Base-by-base conservation (phyloP, 2,329 filamentous ascomycete species). In the Paecilomyces niveus region DNA sequence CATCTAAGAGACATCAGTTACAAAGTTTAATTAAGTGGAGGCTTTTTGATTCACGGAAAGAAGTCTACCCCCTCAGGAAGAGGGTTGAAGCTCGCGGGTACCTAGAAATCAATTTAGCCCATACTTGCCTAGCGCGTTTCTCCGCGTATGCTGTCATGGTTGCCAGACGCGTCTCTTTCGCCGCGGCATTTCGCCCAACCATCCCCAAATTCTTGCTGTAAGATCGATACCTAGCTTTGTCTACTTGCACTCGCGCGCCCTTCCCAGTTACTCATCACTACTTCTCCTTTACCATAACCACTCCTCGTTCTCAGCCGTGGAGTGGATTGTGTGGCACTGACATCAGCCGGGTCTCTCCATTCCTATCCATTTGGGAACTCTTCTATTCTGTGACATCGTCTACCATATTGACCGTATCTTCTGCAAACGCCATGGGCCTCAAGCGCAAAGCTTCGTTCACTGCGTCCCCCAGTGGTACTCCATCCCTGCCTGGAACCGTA, bases 371-470 rank as follows among this genome's bases (percentile, higher is more conserved):
- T 50, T 51, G 15, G 29, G 7, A 18, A 18, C 53, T 13, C 18
- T 22, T 22, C 21, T 52, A 45, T 32, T 53, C 29, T 54, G 11
- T 15, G 53, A 22, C 13, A 6, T 32, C 3, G 22, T 54, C n/a
- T 49, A 11, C n/a, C 26, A 26, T 11, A 53, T 45, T 10, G 4
- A 22, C 26, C 39, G 6, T 18, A 13, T 50, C 50, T 39, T 51
- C 50, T 22, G 51, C 51, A 33, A 59, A 49, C 18, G 55, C 51
- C n/a, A 85, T 85, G 83, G 74, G 76, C 22, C 73, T 81, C 69
- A 86, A 86, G 70, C 82, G 83, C 67, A 86, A 85, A 69, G 81
- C 82, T 52, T 83, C 81, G 50, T 76, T 78, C 62, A 78, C 79
- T 18, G 67, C 77, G 35, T 75, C 78, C 51, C 70, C 74, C 35